Evolutionary conservation across 1,139 yeast genomes (phyloP).

Genomic region (Hansenula sp.): DNA sequence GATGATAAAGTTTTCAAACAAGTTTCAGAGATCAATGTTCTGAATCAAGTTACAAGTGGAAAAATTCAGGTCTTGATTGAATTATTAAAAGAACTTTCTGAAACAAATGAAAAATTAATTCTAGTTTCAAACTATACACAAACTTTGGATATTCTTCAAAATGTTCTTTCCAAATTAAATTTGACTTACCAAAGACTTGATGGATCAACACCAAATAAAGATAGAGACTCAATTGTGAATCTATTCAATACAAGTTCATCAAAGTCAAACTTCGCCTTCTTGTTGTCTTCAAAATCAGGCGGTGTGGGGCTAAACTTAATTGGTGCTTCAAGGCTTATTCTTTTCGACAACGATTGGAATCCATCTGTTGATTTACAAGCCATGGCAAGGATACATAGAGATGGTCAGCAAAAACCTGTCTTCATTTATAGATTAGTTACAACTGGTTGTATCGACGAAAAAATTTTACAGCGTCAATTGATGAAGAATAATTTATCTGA

Average conservation of each 20-base stretch:
- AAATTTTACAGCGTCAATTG: slow-evolving; percentile 89
- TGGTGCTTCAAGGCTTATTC: slow-evolving; percentile 83
- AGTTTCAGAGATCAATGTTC: slow-evolving; percentile 6
- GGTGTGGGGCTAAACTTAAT: slow-evolving; percentile 89
- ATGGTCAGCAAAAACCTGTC: slow-evolving; percentile 81
- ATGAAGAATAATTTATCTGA: slow-evolving; percentile 80
- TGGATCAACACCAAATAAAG: slow-evolving; percentile 72
- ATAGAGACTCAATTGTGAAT: slow-evolving; percentile 63
- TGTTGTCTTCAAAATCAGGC: slow-evolving; percentile 88
- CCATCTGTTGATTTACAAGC: slow-evolving; percentile 93
- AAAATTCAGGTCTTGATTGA: slow-evolving; percentile 54
- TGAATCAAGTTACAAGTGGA: slow-evolving; percentile 39
- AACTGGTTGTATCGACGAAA: slow-evolving; percentile 91
- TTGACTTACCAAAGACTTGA: slow-evolving; percentile 65
- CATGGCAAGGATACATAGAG: slow-evolving; percentile 93
- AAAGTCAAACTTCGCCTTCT: slow-evolving; percentile 53
- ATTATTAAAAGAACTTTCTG: slow-evolving; percentile 43
- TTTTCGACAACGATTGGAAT: slow-evolving; percentile 93
- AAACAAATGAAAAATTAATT: slow-evolving; percentile 69
- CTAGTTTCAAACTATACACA: slow-evolving; percentile 87
- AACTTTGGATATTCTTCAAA: slow-evolving; percentile 75
- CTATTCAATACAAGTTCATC: slow-evolving; percentile 56
- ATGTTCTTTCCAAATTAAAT: slow-evolving; percentile 45
- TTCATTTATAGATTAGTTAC: slow-evolving; percentile 79
- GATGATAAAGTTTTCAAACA: slow-evolving; percentile 31